Evolutionary conservation across 306 rosid species (phyloP), one percentile per base, ranked within the genome.

Genomic region (Fragaria ananassa): DNA sequence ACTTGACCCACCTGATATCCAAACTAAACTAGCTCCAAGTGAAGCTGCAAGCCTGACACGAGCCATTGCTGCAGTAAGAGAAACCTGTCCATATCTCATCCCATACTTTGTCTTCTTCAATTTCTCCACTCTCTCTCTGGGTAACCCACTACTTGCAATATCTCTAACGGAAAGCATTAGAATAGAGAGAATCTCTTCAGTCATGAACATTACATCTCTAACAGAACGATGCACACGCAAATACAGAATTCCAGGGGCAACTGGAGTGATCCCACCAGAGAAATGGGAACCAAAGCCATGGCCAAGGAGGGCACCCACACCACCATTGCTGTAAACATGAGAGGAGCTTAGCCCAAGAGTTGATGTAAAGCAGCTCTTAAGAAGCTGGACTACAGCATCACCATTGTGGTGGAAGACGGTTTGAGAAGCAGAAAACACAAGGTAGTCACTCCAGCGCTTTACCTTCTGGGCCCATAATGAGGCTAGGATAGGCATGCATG

Each of bases 321-420:
- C 91, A 15, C 98, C 91, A 58, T 86, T 82, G 81, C 76, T 75
- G 76, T 79, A 56, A 65, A 88, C 47, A 12, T 68, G 78, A 58
- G 83, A 74, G 56, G 89, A 85, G 72, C 84, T 87, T 75, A 90
- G 77, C 56, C 97, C 97, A 9, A 95, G 98, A 67, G 93, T 83
- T 71, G 97, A 89, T 56, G 89, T 81, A 83, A 95, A 95, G 87
- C 98, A 95, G 86, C 90, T 71, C 82, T 83, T 90, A 53, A 95
- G 91, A 53, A 95, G 97, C 88, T 95, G 98, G 81, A 92, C 95
- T 68, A 89, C 95, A 60, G 97, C 97, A 85, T 92, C 91, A 80
- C 80, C 83, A 75, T 85, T 95, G 81, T 88, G 90, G 83, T 90
- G 91, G 87, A 95, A 95, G 79, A 95, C 92, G 74, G 97, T 91